Evolutionary conservation across 495 filamentous ascomycete genomes (phyloP).

Genomic region (Evansstolkia leycettana): DNA sequence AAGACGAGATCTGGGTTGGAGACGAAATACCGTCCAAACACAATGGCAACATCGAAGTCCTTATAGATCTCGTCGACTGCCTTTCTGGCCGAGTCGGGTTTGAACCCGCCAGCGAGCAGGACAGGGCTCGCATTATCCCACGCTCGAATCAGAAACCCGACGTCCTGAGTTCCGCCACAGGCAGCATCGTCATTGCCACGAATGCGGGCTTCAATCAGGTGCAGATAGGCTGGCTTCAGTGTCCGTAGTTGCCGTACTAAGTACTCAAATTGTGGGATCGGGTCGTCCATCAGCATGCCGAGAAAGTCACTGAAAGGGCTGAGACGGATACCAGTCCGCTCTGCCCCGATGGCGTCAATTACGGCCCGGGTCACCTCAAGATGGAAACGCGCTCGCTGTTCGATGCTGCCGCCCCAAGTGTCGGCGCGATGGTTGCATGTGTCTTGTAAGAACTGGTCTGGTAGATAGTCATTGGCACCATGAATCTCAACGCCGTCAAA

Average conservation of each 20-base stretch:
- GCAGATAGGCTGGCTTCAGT: slow-evolving; percentile 47
- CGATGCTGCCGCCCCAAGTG: slow-evolving; percentile 53
- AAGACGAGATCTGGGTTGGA: slow-evolving; percentile 51
- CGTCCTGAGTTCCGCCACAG: slow-evolving; percentile 17
- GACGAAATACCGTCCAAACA: slow-evolving; percentile 48
- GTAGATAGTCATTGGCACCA: slow-evolving; percentile 61
- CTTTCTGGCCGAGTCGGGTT: slow-evolving; percentile 24
- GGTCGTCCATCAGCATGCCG: slow-evolving; percentile 51
- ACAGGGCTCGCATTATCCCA: slow-evolving; percentile 22
- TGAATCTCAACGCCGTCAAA: slow-evolving; percentile 74
- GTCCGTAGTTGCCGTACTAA: slow-evolving; percentile 33
- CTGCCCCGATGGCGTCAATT: slow-evolving; percentile 44
- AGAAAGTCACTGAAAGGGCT: slow-evolving; percentile 51
- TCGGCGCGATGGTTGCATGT: slow-evolving; percentile 50
- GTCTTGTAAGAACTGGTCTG: slow-evolving; percentile 63
- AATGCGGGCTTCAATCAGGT: slow-evolving; percentile 42
- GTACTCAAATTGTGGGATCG: slow-evolving; percentile 46
- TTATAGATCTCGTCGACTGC: slow-evolving; percentile 37
- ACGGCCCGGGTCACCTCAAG: slow-evolving; percentile 49
- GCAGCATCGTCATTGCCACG: slow-evolving; percentile 25
- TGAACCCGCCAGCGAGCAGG: slow-evolving; percentile 47
- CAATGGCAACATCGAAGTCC: slow-evolving; percentile 28
- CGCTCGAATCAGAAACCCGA: slow-evolving; percentile 32
- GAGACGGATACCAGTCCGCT: slow-evolving; percentile 44
- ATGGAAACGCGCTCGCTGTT: slow-evolving; percentile 49